Percentiles rank a stretch among this genome's conserved stretches.
These are phyloP conservation scores for Euphorbia celastroides DNA, from an alignment of 441 rosid genomes.

Conservation along the genomic window DNA sequence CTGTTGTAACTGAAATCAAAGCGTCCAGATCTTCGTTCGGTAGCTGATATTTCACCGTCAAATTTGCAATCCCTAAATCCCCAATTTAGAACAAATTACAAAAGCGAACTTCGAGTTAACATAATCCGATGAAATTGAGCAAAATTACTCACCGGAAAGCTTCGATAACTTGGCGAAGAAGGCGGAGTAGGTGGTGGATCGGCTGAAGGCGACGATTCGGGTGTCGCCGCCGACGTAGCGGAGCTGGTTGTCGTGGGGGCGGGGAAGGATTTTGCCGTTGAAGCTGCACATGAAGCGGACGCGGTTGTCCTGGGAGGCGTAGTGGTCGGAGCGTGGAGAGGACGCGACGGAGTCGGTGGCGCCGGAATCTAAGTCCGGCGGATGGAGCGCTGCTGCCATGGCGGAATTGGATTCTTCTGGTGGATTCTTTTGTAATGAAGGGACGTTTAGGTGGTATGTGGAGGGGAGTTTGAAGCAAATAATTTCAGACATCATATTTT, in stretches of 20 bases:
- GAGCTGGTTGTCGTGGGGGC: constrained; percentile 88
- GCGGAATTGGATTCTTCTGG: not conserved
- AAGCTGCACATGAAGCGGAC: constrained; percentile 93
- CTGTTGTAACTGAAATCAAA: constrained; percentile 80
- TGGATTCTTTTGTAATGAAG: not conserved
- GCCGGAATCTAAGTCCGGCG: constrained; percentile 57
- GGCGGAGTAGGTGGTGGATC: constrained; percentile 50
- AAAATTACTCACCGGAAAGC: constrained; percentile 45
- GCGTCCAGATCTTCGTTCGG: constrained; percentile 96
- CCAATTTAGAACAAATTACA: not conserved
- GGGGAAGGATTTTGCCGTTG: constrained; percentile 90
- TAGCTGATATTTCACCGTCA: constrained; percentile 82
- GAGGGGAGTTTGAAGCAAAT: not conserved
- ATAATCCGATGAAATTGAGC: not conserved
- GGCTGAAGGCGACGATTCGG: constrained; percentile 72
- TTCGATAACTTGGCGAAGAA: constrained; percentile 67
- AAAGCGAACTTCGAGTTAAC: not conserved
- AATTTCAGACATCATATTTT: not conserved
- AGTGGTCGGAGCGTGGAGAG: constrained; percentile 72
- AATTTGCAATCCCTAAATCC: constrained; percentile 43
- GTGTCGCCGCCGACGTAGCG: constrained; percentile 94
- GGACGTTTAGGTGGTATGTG: not conserved
- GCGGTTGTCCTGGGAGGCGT: constrained; percentile 35
- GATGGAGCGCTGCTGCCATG: constrained; percentile 54
- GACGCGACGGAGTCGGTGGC: constrained; percentile 57